A percentile compares a stretch with the other conserved stretches of the same genome.
phyloP scores from a whole-genome alignment of 805 yeast genomes.

The Komagataella pseudopastoris region DNA sequence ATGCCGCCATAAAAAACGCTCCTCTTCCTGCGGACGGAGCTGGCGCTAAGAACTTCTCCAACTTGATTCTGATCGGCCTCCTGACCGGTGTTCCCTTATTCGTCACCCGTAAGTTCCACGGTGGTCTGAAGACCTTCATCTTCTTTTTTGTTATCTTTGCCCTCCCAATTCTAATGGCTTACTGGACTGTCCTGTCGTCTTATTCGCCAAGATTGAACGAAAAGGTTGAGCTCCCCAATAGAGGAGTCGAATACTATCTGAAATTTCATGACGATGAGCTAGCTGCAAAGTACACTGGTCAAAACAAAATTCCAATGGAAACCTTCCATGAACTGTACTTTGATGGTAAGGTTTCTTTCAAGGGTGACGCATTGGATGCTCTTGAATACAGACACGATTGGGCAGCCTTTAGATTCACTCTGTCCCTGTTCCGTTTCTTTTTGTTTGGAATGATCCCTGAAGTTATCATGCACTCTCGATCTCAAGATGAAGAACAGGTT shows the following conservation, averaged over 20 bases:
- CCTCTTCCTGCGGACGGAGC: conserved; percentile 90
- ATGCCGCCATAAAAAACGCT: conserved; percentile 72
- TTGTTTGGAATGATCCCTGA: conserved; percentile 85
- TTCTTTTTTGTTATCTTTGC: conserved; percentile 41
- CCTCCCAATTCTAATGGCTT: conserved; percentile 66
- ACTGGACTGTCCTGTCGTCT: conserved; percentile 70
- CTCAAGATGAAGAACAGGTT: conserved; percentile 94
- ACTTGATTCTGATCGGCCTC: conserved; percentile 34
- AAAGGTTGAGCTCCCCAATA: conserved; percentile 61
- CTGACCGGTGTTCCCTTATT: conserved; percentile 48
- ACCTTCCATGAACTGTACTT: conserved; percentile 84
- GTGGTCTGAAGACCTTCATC: conserved; percentile 55
- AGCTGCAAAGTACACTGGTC: conserved; percentile 56
- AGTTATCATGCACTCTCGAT: conserved; percentile 80
- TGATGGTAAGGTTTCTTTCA: conserved; percentile 71
- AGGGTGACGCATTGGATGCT: conserved; percentile 76
- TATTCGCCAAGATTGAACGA: conserved; percentile 74
- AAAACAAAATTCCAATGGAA: conserved; percentile 77
- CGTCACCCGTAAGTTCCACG: conserved; percentile 50
- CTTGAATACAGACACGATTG: conserved; percentile 87
- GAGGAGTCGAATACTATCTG: conserved; percentile 66
- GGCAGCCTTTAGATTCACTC: conserved; percentile 72
- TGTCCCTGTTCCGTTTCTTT: conserved; percentile 65
- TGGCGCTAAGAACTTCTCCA: conserved; percentile 64
- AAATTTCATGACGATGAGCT: conserved; percentile 69